Base-by-base conservation (phyloP, 192 early-diverging fungal species). In the Spizellomyces sp. region DNA sequence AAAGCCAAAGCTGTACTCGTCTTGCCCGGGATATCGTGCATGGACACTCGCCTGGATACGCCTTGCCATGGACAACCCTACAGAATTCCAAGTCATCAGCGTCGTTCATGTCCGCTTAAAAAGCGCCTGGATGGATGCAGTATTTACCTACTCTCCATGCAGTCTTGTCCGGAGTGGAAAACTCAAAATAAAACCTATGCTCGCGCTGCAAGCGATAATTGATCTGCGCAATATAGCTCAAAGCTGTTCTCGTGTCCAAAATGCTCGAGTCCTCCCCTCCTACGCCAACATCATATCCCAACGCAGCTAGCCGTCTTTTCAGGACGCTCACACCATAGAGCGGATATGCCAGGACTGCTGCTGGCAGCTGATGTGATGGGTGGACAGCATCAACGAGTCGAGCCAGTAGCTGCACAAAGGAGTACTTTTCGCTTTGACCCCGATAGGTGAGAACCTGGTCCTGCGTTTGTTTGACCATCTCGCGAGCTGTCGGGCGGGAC, bases 171-270 rank as follows among this genome's bases (percentile, higher is more conserved):
- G 79, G 81, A 8, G 68, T 73, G 15, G 77, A 65, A 56, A 85
- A 71, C 71, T 87, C 85, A 58, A 76, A 85, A 59, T 83, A 85
- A 55, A 77, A 79, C 56, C 75, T 41, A 58, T 80, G 73, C 50
- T 84, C 81, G 59, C 45, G 67, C 21, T 71, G 66, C 45, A 87
- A 47, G 48, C 71, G 65, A 5, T 61, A n/a, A 22, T 55, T n/a
- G 8, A 87, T 64, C 68, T 87, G 83, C 42, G 54, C 59, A 4
- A 84, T 42, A 14, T 83, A 55, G 47, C 65, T 71, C 22, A 75
- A 47, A 7, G 79, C 76, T 52, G 71, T 64, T 17, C 70, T 70
- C n/a, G 64, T 52, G 48, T 83, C 80, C 57, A 83, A 64, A 9
- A 55, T 21, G 7, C 55, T 64, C 0, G 50, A 19, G 8, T 82